Base-by-base conservation (phyloP, 2,329 filamentous ascomycete genomes). In the Monosporascus sp. region DNA sequence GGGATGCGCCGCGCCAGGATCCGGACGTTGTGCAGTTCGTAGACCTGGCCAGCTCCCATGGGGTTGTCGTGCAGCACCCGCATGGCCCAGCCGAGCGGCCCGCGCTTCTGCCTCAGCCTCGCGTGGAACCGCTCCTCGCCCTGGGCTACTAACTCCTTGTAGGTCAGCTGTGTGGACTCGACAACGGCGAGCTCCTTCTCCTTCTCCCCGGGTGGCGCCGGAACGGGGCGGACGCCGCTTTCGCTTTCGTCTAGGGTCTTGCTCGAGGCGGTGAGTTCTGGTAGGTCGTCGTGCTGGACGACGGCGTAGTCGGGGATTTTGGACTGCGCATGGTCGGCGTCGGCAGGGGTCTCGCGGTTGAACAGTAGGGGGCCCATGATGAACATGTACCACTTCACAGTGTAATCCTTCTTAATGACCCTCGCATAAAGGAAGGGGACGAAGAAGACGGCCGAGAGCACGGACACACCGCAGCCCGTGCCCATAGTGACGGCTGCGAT, bases 81-180 rank as follows among this genome's bases (percentile, higher is more conserved):
- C 85, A 93, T 89, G 38, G 86, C 89, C 89, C 89, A 92, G 62
- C 84, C 89, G n/a, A 93, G 77, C 49, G 86, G 87, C 25, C 88
- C 86, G 2, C 73, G 72, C 53, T 76, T 78, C 68, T 80, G 74
- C 52, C 81, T 72, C 51, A 93, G 83, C 61, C 82, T 82, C 22
- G 81, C 81, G 65, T 87, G 81, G 62, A 86, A 78, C 46, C 72
- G 76, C 20, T 75, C 76, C 53, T 84, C 74, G 7, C 78, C 82
- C 52, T 83, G 70, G 5, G 72, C 76, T 51, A 85, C 65, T 51
- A 88, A 75, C 57, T 85, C 74, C 68, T 86, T 78, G 76, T 90
- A 89, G 44, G 71, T 77, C 39, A 73, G 65, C 54, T 83, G 78
- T 39, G 68, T 68, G 46, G 75, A 66, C 63, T 87, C 82, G 51